phyloP scores from a whole-genome alignment of 2,329 filamentous ascomycete genomes.

The Colletotrichum tropicale region DNA sequence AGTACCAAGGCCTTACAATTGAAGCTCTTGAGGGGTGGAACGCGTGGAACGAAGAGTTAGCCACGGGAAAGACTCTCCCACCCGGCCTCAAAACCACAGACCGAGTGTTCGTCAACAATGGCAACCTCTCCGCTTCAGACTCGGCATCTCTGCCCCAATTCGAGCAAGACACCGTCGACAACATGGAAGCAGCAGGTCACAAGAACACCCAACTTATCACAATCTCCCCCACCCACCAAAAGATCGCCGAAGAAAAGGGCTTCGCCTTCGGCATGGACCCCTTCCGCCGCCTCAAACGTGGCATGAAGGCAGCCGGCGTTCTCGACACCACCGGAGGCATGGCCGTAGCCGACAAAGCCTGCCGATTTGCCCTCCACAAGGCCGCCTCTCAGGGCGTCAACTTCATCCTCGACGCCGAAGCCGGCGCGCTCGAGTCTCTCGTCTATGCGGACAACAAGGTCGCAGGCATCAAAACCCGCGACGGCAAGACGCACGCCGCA shows the following conservation, averaged over 20 bases:
- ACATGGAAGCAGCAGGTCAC: constrained; percentile 37
- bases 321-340: constrained; percentile 52
- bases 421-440: constrained; percentile 34
- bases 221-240: constrained; percentile 28
- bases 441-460: constrained; percentile 27
- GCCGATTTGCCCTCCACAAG: constrained; percentile 47
- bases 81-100: constrained; percentile 39
- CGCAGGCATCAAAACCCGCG: constrained; percentile 41
- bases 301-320: constrained; percentile 37
- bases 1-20: constrained; percentile 49
- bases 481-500: constrained; percentile 37
- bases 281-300: constrained; percentile 33
- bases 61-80: constrained; percentile 31
- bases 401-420: constrained; percentile 38
- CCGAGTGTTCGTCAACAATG: constrained; percentile 41
- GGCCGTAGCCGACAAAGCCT: constrained; percentile 49
- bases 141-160: constrained; percentile 29
- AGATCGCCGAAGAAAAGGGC: constrained; percentile 30
- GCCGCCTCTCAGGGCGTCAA: constrained; percentile 42
- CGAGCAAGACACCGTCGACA: constrained; percentile 38
- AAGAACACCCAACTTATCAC: constrained; percentile 38
- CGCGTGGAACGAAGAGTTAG: constrained; percentile 47
- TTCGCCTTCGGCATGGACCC: constrained; percentile 38
- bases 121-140: constrained; percentile 33
- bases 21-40: constrained; percentile 47